A percentile compares a stretch with the other conserved stretches of the same genome.
Evolutionary conservation across 345 rosid species (phyloP).

Genomic region (Physaria fendleri): DNA sequence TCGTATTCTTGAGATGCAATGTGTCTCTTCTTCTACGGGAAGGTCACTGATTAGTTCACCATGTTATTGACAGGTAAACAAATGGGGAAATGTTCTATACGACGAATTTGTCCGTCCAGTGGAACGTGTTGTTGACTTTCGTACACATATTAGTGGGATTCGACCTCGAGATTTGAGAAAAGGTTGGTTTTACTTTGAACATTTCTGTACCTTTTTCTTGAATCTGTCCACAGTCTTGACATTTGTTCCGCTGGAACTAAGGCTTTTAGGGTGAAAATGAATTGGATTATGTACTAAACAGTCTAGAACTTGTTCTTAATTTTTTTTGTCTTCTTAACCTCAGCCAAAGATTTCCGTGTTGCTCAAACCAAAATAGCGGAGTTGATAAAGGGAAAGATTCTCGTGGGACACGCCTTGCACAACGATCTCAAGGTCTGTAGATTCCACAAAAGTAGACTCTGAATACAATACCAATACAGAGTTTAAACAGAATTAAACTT

Average conservation of each 20-base stretch:
- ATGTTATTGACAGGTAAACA: conserved; percentile 63
- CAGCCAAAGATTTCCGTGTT: conserved; percentile 71
- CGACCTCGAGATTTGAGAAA: conserved; percentile 75
- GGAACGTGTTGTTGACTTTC: conserved; percentile 84
- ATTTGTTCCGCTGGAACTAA: background rate
- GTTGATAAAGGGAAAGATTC: conserved; percentile 68
- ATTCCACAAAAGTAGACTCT: background rate
- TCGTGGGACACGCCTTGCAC: conserved; percentile 90
- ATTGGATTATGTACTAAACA: background rate
- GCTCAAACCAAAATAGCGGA: conserved; percentile 88
- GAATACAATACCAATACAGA: background rate
- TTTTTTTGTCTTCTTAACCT: background rate
- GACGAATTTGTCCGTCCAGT: conserved; percentile 95
- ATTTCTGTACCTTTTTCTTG: background rate
- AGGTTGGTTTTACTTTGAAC: conserved; percentile 38
- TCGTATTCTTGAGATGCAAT: background rate
- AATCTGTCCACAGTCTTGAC: background rate
- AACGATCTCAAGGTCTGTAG: conserved; percentile 83
- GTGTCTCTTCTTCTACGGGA: background rate
- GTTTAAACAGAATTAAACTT: background rate
- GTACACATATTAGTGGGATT: conserved; percentile 85
- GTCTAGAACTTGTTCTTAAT: background rate
- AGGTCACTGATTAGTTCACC: conserved; percentile 10
- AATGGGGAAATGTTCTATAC: conserved; percentile 81
- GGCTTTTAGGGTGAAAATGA: background rate